A percentile compares a stretch with the other conserved stretches of the same genome.
These are phyloP conservation scores for Dicorynia guianensis DNA, from an alignment of 306 rosid species.

Conservation along the genomic window DNA sequence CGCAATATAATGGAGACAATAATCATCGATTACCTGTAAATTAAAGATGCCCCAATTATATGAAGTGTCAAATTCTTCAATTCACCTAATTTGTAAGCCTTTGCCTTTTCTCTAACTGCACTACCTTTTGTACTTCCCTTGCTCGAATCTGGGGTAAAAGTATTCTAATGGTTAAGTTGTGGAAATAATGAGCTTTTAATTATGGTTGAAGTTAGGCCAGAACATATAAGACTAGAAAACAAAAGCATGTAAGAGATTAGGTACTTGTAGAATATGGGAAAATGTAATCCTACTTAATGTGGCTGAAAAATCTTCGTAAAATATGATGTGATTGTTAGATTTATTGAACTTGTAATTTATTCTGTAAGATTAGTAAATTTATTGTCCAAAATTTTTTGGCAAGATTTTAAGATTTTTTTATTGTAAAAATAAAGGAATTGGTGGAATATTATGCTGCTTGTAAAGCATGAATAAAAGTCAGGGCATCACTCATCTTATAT, in stretches of 20 bases:
- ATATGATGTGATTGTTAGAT: too few relatives aligned
- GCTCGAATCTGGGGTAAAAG: background rate
- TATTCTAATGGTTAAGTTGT: background rate
- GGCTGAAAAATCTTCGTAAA: too few relatives aligned
- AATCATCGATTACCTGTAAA: background rate
- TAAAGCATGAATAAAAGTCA: background rate
- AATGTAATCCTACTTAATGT: too few relatives aligned
- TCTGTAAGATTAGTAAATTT: too few relatives aligned
- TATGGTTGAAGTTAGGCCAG: background rate
- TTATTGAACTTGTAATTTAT: too few relatives aligned
- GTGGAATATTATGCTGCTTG: too few relatives aligned
- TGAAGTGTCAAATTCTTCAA: background rate
- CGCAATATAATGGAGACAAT: background rate
- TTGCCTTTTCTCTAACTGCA: conserved; percentile 2
- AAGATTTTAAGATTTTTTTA: too few relatives aligned
- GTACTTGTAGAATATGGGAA: background rate
- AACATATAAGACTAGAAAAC: conserved; percentile 5
- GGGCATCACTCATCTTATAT: conserved; percentile 2
- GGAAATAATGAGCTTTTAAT: background rate
- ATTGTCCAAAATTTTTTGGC: too few relatives aligned
- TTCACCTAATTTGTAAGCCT: background rate
- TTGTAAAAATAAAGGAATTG: too few relatives aligned
- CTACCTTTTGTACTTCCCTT: background rate
- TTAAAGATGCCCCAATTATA: background rate
- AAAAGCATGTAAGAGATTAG: background rate